Evolutionary conservation across 2,329 filamentous ascomycete genomes (phyloP).

Genomic region (Falciphora oryzae): DNA sequence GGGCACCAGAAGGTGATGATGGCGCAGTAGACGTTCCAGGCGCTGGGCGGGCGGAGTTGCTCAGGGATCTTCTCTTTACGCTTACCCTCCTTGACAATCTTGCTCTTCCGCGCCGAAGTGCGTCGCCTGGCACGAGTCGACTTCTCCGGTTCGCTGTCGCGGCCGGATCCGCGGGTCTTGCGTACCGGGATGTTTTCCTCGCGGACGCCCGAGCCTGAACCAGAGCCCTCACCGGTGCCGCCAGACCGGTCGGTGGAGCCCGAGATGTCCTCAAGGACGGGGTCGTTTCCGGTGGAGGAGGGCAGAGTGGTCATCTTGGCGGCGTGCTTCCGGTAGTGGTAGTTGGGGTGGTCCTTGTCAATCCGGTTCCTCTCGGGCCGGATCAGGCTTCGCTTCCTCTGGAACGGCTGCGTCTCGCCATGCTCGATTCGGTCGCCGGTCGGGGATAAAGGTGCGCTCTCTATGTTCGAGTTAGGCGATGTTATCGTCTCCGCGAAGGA

Average conservation of each 20-base stretch:
- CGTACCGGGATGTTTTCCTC: constrained; percentile 25
- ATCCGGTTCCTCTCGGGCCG: constrained; percentile 83
- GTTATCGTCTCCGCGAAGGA: constrained; percentile 54
- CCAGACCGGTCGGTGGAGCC: constrained; percentile 45
- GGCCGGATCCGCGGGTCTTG: constrained; percentile 26
- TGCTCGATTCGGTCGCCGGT: constrained; percentile 27
- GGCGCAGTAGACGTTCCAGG: constrained; percentile 95
- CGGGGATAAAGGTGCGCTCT: constrained; percentile 49
- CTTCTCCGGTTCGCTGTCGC: constrained; percentile 33
- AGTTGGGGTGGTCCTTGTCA: constrained; percentile 84
- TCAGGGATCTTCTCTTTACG: constrained; percentile 51
- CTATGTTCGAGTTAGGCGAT: constrained; percentile 49
- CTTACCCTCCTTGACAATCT: constrained; percentile 54
- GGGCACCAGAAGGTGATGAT: constrained; percentile 94
- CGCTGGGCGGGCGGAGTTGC: constrained; percentile 69
- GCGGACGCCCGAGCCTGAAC: constrained; percentile 13
- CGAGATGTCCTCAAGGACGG: constrained; percentile 73
- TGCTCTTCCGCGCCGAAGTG: constrained; percentile 42
- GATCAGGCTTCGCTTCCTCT: constrained; percentile 81
- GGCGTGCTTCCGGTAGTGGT: constrained; percentile 91
- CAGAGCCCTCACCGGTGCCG: not conserved
- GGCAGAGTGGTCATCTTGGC: constrained; percentile 87
- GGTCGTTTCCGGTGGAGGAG: constrained; percentile 88
- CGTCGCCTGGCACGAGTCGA: constrained; percentile 25
- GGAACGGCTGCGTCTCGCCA: constrained; percentile 29